Evolutionary conservation across 106 monocot species (phyloP).

Genomic region (Apostasia shenzhenica): DNA sequence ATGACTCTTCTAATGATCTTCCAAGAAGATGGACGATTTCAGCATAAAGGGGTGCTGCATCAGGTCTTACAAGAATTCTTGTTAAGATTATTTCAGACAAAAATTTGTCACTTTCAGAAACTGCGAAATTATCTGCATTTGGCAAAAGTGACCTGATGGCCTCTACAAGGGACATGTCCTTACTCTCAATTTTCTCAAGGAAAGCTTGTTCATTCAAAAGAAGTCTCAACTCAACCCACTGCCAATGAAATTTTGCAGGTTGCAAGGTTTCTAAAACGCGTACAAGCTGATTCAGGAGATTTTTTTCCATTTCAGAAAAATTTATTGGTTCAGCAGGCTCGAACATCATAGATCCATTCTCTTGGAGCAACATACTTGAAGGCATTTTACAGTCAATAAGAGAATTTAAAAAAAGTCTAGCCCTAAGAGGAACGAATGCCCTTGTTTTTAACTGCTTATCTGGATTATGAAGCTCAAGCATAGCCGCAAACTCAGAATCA

Average conservation of each 20-base stretch:
- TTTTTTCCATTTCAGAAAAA: constrained; percentile 52
- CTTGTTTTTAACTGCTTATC: constrained; percentile 70
- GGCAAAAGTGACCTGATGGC: constrained; percentile 75
- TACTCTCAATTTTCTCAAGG: constrained; percentile 69
- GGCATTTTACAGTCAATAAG: constrained; percentile 86
- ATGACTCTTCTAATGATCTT: constrained; percentile 75
- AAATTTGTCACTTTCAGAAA: constrained; percentile 84
- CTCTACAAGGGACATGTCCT: constrained; percentile 72
- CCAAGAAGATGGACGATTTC: constrained; percentile 91
- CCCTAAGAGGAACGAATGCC: constrained; percentile 84
- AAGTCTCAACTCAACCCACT: constrained; percentile 92
- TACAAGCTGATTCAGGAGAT: constrained; percentile 66
- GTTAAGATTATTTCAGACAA: constrained; percentile 84
- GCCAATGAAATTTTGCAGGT: constrained; percentile 99
- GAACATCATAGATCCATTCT: constrained; percentile 63
- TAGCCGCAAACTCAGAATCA: constrained; percentile 82
- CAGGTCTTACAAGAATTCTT: constrained; percentile 86
- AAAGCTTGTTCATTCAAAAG: constrained; percentile 93
- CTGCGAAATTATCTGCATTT: constrained; percentile 54
- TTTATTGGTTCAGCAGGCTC: constrained; percentile 38
- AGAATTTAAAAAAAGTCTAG: constrained; percentile 83
- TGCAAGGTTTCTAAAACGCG: constrained; percentile 88
- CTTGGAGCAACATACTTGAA: constrained; percentile 38
- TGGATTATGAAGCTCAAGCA: constrained; percentile 71
- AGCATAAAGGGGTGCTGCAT: constrained; percentile 92